A percentile compares a stretch with the other conserved stretches of the same genome.
phyloP scores from a whole-genome alignment of 805 yeast species.

The Suhomyces sp. region DNA sequence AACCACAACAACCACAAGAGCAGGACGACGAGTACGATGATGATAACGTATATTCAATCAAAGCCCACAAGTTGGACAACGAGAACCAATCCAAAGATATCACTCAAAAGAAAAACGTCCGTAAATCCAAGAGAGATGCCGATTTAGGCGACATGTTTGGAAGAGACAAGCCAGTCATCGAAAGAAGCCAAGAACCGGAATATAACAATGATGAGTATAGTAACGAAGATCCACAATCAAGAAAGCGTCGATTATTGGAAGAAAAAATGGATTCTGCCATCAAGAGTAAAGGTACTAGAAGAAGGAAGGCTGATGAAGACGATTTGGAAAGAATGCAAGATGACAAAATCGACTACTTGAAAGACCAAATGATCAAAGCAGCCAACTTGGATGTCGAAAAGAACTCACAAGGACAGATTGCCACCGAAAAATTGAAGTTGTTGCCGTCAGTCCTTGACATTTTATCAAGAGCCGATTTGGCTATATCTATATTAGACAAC shows the following conservation, averaged over 20 bases:
- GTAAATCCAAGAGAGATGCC: conserved; percentile 16
- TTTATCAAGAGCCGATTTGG: conserved; percentile 75
- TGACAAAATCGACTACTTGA: conserved; percentile 75
- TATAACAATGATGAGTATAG: conserved; percentile 13
- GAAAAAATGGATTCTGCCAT: conserved; percentile 75
- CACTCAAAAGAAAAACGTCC: conserved; percentile 29
- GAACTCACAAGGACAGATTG: conserved; percentile 61
- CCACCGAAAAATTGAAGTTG: conserved; percentile 72
- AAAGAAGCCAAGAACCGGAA: conserved; percentile 3
- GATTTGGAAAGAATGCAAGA: conserved; percentile 95
- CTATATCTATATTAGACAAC: conserved; percentile 91
- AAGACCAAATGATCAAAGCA: conserved; percentile 86
- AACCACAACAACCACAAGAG: neutral
- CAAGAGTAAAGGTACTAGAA: conserved; percentile 56
- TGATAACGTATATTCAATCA: conserved; percentile 21
- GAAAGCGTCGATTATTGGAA: conserved; percentile 75
- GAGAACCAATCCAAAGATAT: conserved; percentile 9
- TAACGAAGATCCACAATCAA: conserved; percentile 34
- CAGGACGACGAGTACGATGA: conserved; percentile 13
- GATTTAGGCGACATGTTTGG: conserved; percentile 4
- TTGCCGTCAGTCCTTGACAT: conserved; percentile 76
- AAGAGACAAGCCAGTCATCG: neutral
- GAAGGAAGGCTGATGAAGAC: conserved; percentile 79
- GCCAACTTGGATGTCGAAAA: conserved; percentile 71
- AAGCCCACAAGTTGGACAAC: conserved; percentile 19